Conservation (phyloP, 768 basidiomycete species). For the Hysterangium stoloniferum region DNA sequence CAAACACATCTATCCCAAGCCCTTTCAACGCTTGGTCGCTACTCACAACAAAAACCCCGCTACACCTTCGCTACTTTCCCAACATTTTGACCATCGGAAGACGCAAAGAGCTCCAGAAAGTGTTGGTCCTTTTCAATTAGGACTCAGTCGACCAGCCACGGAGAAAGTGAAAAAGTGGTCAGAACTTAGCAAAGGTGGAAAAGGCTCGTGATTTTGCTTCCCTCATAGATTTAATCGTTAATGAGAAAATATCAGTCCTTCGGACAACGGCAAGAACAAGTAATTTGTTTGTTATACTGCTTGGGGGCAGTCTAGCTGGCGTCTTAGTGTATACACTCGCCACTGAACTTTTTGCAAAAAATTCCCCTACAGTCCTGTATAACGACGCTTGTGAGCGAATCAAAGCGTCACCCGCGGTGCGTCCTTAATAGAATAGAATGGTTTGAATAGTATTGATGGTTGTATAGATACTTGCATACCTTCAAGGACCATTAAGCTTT, state of each 20-base stretch:
- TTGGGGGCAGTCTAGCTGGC: conserved; percentile 75
- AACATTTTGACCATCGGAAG: conserved; percentile 53
- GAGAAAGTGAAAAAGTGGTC: conserved; percentile 69
- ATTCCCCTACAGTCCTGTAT: conserved; percentile 79
- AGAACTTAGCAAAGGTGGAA: conserved; percentile 66
- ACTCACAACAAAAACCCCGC: conserved; percentile 12
- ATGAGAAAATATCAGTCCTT: conserved; percentile 38
- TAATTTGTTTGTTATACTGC: conserved; percentile 47
- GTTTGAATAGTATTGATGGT: conserved; percentile 11
- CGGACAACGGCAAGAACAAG: conserved; percentile 44
- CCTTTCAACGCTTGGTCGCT: no score
- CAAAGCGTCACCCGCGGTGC: conserved; percentile 37
- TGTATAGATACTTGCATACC: conserved; percentile 56
- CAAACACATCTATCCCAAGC: no score
- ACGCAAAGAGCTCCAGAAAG: conserved; percentile 30
- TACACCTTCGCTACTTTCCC: conserved; percentile 49
- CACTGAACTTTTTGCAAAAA: conserved; percentile 80
- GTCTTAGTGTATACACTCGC: conserved; percentile 73
- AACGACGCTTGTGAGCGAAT: conserved; percentile 48
- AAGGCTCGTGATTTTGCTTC: conserved; percentile 40
- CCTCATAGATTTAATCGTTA: background rate
- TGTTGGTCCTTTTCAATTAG: conserved; percentile 74
- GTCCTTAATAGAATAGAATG: conserved; percentile 13
- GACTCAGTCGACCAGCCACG: conserved; percentile 50
- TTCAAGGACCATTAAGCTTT: conserved; percentile 61